A percentile compares a stretch with the other conserved stretches of the same genome.
phyloP scores from a whole-genome alignment of 305 asterid genomes.

The Rubia tinctorum region DNA sequence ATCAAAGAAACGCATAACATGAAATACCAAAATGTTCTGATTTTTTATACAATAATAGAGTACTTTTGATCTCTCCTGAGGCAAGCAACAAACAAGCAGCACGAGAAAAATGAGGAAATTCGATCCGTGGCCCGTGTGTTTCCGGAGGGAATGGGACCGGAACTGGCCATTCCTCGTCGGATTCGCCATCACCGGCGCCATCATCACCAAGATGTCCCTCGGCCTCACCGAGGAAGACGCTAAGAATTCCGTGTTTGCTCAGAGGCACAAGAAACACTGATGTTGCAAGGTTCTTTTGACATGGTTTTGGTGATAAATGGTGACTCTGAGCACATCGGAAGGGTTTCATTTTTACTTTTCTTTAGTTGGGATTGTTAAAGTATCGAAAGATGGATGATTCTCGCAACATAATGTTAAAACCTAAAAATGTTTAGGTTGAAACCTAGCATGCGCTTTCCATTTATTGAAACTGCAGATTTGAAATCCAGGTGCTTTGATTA shows the following conservation, averaged over 20 bases:
- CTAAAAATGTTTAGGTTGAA: constrained; percentile 11
- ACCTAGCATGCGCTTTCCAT: not conserved
- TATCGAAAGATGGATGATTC: constrained; percentile 9
- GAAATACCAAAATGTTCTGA: too few species aligned
- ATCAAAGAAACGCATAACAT: too few species aligned
- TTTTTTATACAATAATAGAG: too few species aligned
- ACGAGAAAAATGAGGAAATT: constrained; percentile 58
- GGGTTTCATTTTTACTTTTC: not conserved
- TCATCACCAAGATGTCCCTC: constrained; percentile 67
- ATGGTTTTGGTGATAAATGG: constrained; percentile 7
- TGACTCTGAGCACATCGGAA: constrained; percentile 4
- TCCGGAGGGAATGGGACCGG: constrained; percentile 74
- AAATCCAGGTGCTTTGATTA: not conserved
- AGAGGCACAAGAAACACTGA: constrained; percentile 52
- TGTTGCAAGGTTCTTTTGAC: not conserved
- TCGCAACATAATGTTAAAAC: constrained; percentile 15
- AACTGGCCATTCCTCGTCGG: constrained; percentile 85
- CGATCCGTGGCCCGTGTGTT: constrained; percentile 90
- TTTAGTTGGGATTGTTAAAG: constrained; percentile 5
- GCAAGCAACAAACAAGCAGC: not conserved
- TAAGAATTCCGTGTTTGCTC: constrained; percentile 46
- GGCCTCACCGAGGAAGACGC: constrained; percentile 55
- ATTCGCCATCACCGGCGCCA: constrained; percentile 64
- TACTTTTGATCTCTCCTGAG: too few species aligned
- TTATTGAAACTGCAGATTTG: not conserved